These are phyloP conservation scores for Xylaria flabelliformis DNA, from an alignment of 495 filamentous ascomycete genomes.

Conservation along the genomic window DNA sequence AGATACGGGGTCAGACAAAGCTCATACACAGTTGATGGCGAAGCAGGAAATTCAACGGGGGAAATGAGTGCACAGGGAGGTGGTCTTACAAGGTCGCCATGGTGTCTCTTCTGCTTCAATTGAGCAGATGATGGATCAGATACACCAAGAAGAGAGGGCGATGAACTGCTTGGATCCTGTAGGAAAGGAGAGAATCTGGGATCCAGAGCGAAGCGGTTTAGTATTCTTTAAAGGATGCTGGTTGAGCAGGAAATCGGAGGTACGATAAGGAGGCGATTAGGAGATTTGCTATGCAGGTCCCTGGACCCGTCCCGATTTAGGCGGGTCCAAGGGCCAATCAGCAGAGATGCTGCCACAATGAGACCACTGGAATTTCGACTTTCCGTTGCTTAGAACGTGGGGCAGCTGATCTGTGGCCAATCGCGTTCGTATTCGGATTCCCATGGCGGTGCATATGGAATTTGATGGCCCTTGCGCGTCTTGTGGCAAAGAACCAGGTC, in stretches of 20 bases:
- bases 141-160: constrained; percentile 9
- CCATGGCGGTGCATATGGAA: background rate
- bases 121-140: background rate
- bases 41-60: background rate
- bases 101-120: constrained; percentile 24
- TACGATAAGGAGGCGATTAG: constrained; percentile 39
- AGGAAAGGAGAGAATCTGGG: constrained; percentile 17
- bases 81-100: constrained; percentile 53
- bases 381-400: constrained; percentile 28
- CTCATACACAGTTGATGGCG: background rate
- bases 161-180: constrained; percentile 25
- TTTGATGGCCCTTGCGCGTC: background rate
- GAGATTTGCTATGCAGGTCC: constrained; percentile 32
- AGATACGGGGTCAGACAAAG: constrained; percentile 31
- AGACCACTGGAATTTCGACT: constrained; percentile 40
- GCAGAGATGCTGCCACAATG: constrained; percentile 41
- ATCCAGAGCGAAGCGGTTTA: constrained; percentile 26
- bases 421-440: constrained; percentile 33
- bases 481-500: constrained; percentile 19
- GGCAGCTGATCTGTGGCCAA: constrained; percentile 9
- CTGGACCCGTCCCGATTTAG: constrained; percentile 11
- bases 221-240: constrained; percentile 30
- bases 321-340: constrained; percentile 38
- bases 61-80: background rate
- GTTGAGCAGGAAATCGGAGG: constrained; percentile 30